Conservation (phyloP, 2,329 filamentous ascomycete species). For the Emergomyces africanus region DNA sequence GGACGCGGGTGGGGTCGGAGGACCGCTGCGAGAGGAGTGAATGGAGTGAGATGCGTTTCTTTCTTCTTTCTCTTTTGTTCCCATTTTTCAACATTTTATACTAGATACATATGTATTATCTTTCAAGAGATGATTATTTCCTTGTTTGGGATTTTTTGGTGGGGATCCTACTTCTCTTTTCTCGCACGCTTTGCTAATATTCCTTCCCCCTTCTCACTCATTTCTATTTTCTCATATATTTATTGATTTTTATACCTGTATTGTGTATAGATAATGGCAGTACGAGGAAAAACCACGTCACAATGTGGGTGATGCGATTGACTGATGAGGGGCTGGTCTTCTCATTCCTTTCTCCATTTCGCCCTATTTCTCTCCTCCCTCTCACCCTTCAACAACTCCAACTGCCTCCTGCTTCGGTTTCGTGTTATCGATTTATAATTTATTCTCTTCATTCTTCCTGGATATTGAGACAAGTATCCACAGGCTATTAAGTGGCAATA, state of each 20-base stretch:
- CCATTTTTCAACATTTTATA: neutral
- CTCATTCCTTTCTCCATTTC: neutral
- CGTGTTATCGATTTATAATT: neutral
- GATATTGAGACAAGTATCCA: neutral
- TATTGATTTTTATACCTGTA: neutral
- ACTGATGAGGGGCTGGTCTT: neutral
- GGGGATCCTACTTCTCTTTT: neutral
- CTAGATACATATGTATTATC: neutral
- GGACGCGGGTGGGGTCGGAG: conserved; percentile 12
- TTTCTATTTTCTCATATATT: conserved; percentile 3
- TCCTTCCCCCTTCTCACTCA: neutral
- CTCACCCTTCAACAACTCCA: neutral
- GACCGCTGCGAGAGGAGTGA: conserved; percentile 26
- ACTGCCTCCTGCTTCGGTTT: neutral
- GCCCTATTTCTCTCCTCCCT: neutral
- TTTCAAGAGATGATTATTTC: neutral
- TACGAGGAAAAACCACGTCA: neutral
- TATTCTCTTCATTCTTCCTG: neutral
- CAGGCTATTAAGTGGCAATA: neutral
- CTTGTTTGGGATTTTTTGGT: neutral
- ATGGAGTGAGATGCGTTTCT: neutral
- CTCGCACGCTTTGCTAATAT: neutral
- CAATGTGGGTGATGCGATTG: neutral
- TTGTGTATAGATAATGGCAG: neutral
- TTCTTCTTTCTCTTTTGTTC: neutral